Evolutionary conservation across 352 stramenopile species (phyloP), one percentile per base, ranked within the genome.

Genomic region (Globisporangium radiosum): DNA sequence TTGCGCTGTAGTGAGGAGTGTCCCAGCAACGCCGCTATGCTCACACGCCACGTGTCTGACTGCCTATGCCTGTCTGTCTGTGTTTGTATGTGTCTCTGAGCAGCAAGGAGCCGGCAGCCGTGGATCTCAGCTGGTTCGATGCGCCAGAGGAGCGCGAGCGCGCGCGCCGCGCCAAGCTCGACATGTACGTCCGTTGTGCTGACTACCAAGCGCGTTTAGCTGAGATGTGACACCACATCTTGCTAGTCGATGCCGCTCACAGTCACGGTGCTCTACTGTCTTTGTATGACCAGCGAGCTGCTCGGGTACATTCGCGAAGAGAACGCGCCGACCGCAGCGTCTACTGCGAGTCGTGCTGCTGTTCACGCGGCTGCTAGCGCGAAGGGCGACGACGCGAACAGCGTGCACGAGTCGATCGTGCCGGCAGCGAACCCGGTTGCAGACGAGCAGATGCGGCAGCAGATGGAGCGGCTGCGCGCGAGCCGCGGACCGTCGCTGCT

Each of bases 121-220:
- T 94, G 52, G 85, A 95, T 56, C 81, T 78, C 53, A 86, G 78
- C 48, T 95, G 85, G 85, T 93, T 93, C 60, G 83, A 87, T 53
- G 69, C 72, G 0, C 85, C 85, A n/a, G 79, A 90, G 60, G 85
- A 95, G 66, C 75, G 85, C 6, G 81, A 95, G 42, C 83, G 83
- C 44, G 77, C 78, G 1, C 77, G 90, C 59, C 80, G 85, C 25
- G 85, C 85, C 15, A 89, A 92, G 52, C 71, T 91, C 13, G 83
- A 95, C 66, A 82, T 91, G 85, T 94, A 71, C 57, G 66, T 67
- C 6, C 25, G 45, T 36, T 15, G 25, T 33, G 2, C 25, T 33
- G 25, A 33, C 25, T 33, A 33, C 25, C 25, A 33, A 33, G 25
- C 25, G 25, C 25, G 25, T 3, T 33, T 33, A 33, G 25, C 25